Conservation (phyloP, 2,329 filamentous ascomycete species). For the Colletotrichum sp. region DNA sequence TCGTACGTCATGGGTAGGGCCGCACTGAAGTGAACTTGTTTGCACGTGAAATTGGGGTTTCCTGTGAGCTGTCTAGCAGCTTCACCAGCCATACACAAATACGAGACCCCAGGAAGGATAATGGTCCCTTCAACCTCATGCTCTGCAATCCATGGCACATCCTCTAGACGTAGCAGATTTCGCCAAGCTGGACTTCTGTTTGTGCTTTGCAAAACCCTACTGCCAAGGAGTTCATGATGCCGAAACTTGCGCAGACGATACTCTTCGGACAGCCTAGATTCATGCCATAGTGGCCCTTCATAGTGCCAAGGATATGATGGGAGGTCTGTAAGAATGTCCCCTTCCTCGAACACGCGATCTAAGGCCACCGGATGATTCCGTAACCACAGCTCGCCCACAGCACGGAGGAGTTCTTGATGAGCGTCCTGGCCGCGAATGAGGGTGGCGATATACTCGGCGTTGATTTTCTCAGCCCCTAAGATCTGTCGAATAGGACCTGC, state of each 20-base stretch:
- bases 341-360: not conserved
- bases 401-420: not conserved
- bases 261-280: not conserved
- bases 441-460: not conserved
- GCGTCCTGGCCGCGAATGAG: conserved; percentile 11
- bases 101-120: not conserved
- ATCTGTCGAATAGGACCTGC: conserved; percentile 17
- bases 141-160: not conserved
- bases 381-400: conserved; percentile 15
- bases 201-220: not conserved
- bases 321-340: not conserved
- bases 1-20: not conserved
- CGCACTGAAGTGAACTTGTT: conserved; percentile 1
- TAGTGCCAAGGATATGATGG: not conserved
- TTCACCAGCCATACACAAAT: conserved; percentile 3
- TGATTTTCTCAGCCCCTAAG: conserved; percentile 28
- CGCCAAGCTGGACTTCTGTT: not conserved
- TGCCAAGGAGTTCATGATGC: conserved; percentile 5
- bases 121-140: not conserved
- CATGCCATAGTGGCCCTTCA: not conserved
- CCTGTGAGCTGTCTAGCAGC: not conserved
- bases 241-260: not conserved
- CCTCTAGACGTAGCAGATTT: not conserved
- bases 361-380: not conserved
- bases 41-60: not conserved